phyloP scores from a whole-genome alignment of 805 yeast species.

The Zygoascus tannicola region DNA sequence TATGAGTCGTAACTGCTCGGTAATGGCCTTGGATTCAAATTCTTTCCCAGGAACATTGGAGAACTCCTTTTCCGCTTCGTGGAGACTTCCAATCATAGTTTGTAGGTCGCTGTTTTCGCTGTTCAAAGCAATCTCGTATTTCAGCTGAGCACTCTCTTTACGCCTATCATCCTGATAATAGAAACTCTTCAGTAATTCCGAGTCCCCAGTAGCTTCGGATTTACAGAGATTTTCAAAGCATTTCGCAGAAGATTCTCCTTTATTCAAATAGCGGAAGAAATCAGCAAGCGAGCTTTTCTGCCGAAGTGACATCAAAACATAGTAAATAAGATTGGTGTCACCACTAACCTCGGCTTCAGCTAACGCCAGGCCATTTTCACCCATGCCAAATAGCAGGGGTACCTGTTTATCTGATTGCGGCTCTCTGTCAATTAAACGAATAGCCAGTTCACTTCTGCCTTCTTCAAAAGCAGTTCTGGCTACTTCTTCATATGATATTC shows the following conservation, averaged over 20 bases:
- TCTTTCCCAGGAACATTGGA: conserved; percentile 28
- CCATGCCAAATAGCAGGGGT: conserved; percentile 56
- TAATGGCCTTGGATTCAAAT: conserved; percentile 34
- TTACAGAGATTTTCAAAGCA: conserved; percentile 32
- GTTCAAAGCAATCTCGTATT: conserved; percentile 26
- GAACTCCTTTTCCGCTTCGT: conserved; percentile 27
- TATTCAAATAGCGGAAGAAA: conserved; percentile 56
- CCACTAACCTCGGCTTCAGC: conserved; percentile 54
- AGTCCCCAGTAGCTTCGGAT: conserved; percentile 20
- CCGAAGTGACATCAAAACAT: conserved; percentile 47
- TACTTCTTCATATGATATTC: conserved; percentile 49
- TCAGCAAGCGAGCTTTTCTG: conserved; percentile 52
- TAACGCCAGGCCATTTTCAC: conserved; percentile 61
- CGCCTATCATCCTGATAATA: conserved; percentile 57
- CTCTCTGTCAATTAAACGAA: conserved; percentile 59
- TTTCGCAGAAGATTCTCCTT: conserved; percentile 34
- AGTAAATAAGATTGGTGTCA: conserved; percentile 49
- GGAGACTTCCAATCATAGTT: conserved; percentile 18
- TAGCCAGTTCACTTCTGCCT: conserved; percentile 65
- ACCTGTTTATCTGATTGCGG: conserved; percentile 52
- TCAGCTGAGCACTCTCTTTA: conserved; percentile 37
- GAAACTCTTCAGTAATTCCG: conserved; percentile 40
- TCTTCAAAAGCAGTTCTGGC: conserved; percentile 66
- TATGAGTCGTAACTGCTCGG: conserved; percentile 37
- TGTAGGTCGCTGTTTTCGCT: conserved; percentile 8